These are phyloP conservation scores for Macrocybe gigantea DNA, from an alignment of 768 basidiomycete species.

Conservation along the genomic window DNA sequence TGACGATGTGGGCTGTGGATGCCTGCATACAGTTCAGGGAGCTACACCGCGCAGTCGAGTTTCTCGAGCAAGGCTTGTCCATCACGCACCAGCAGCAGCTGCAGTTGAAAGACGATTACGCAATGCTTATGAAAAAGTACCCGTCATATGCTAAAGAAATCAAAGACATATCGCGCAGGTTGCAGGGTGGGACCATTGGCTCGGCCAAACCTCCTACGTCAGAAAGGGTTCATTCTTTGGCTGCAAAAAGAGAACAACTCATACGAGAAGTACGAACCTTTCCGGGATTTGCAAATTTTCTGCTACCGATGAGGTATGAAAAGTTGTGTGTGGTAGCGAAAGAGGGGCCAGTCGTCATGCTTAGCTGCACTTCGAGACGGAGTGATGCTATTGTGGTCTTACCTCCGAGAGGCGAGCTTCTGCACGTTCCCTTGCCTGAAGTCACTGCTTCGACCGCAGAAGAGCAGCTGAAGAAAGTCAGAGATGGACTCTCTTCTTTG, in stretches of 20 bases:
- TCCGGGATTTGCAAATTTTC: neutral
- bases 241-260: neutral
- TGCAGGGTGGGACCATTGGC: neutral
- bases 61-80: neutral
- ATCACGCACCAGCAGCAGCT: conserved; percentile 3
- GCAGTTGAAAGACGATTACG: neutral
- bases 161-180: neutral
- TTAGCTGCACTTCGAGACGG: neutral
- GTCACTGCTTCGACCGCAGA: neutral
- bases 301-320: neutral
- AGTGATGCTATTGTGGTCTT: neutral
- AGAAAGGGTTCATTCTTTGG: neutral
- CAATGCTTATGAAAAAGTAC: neutral
- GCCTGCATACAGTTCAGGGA: neutral
- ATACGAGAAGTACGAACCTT: neutral
- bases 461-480: neutral
- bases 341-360: neutral
- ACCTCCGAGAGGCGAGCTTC: neutral
- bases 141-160: neutral
- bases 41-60: neutral
- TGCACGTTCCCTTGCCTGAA: neutral
- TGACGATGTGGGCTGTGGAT: neutral
- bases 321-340: neutral
- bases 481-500: neutral
- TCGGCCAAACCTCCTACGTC: neutral